Base-by-base conservation (phyloP, 1,284 basidiomycete genomes). In the Marasmius oreades region DNA sequence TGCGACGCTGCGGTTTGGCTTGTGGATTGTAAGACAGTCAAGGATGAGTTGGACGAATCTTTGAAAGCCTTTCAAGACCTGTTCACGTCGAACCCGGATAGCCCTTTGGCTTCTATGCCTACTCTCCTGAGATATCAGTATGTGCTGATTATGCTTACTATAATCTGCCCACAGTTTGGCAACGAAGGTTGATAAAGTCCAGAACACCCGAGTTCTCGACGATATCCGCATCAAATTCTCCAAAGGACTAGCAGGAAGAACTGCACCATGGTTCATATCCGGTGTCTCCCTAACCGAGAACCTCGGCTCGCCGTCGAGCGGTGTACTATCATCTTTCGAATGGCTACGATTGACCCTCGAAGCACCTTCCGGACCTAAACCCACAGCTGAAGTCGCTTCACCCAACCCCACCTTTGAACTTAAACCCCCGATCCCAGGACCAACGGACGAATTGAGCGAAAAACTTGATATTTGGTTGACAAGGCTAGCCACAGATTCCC, bases 241-340 rank as follows among this genome's bases (percentile, higher is more conserved):
- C 1, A 59, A 60, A 23, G 61, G 53, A 0, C 60, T 66, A 7
- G 55, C 63, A 3, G 66, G 67, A 2, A 65, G 64, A 8, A 55
- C 66, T 1, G 56, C 59, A 16, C 47, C 47, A 16, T 50, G n/a
- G 8, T 65, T 66, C 31, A 63, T 72, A 3, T 70, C 67, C 57
- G 65, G 63, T 23, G 67, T 63, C 18, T 62, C 66, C 20, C 39
- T 65, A 37, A 57, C 39, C 1, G 46, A 57, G 14, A 62, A 59
- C 28, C 55, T 64, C 23, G 43, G 52, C 10, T 62, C 64, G 5
- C 62, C 60, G 16, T 61, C 64, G 5, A 62, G 60, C 5, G 69
- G 70, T 2, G 59, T 76, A 2, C 63, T 64, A 11, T 67, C 72
- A 43, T 75, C 72, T 1, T 75, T 77, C 53, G 69, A 69, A 18